Evolutionary conservation across 371 early-diverging fungal species (phyloP), one percentile per base, ranked within the genome.

Genomic region (Funneliformis caledonium): DNA sequence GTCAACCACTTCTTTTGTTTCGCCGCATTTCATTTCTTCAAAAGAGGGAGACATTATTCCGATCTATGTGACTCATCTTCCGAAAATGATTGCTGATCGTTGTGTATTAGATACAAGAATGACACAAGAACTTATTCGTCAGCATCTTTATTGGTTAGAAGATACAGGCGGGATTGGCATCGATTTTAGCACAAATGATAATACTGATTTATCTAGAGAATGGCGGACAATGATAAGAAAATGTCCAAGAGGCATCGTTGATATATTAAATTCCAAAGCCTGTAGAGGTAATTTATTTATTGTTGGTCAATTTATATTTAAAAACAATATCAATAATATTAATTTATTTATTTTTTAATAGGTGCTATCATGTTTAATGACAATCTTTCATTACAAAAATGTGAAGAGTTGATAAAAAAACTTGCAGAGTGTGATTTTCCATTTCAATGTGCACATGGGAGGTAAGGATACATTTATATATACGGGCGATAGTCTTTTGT

Each of bases 351-450:
- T 45, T 12, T 47, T 43, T 67, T 19, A 52, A 85, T 86, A 85
- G 90, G 91, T 52, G 94, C 96, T 2, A 92, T 95, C 48, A 94
- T 91, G 93, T 94, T 94, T 82, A 94, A 94, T 67, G 92, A 93
- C 56, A 78, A 74, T 26, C 84, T 95, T 2, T 82, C 85, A 0
- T 11, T 79, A 9, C 82, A 84, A 0, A 83, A 91, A 77, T 94
- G 94, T 81, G 76, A 83, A 67, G 72, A 81, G 14, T 76, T 95
- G n/a, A 84, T 94, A 2, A 64, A 82, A 6, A 82, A 87, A 16
- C 81, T 95, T 14, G 81, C 91, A 0, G 69, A 82, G 1, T 93
- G 94, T 69, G 82, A 67, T 4, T 91, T 88, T 77, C 92, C 92
- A n/a, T 92, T 92, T 82, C 92, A 92, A 64, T 92, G 92, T 81